Evolutionary conservation across 345 rosid species (phyloP).

Genomic region (Turnera subulata): DNA sequence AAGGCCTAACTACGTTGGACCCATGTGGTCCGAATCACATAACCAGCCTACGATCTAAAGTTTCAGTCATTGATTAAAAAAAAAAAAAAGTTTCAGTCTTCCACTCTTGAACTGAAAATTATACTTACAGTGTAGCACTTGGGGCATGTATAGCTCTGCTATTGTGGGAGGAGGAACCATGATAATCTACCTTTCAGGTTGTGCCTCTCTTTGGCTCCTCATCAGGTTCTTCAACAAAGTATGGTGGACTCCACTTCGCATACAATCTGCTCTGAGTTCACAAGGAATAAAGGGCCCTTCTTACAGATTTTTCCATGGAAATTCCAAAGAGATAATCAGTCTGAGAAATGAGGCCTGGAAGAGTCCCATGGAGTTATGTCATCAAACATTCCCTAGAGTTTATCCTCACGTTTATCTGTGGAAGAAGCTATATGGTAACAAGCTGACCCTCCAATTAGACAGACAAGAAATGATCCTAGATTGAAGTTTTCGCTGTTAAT

Average conservation of each 20-base stretch:
- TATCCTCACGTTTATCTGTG: slow-evolving; percentile 14
- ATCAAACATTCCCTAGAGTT: not conserved
- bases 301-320: slow-evolving; percentile 12
- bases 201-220: not conserved
- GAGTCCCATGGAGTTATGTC: slow-evolving; percentile 4
- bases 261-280: slow-evolving; percentile 3
- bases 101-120: too few relatives aligned
- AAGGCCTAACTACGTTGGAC: too few relatives aligned
- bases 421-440: slow-evolving; percentile 13
- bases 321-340: slow-evolving; percentile 16
- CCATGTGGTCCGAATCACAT: too few relatives aligned
- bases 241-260: slow-evolving; percentile 8
- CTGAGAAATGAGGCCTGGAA: not conserved
- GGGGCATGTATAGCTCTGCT: too few relatives aligned
- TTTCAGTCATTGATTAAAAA: too few relatives aligned
- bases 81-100: too few relatives aligned
- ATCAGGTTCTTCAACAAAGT: slow-evolving; percentile 4
- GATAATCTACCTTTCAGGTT: too few relatives aligned
- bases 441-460: too few relatives aligned
- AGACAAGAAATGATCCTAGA: not conserved
- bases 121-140: too few relatives aligned
- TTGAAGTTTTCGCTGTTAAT: not conserved
- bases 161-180: too few relatives aligned
- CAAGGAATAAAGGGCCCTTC: slow-evolving; percentile 18
- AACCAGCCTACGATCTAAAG: too few relatives aligned